Base-by-base conservation (phyloP, 495 filamentous ascomycete species). In the Sphaerosporella brunnea region DNA sequence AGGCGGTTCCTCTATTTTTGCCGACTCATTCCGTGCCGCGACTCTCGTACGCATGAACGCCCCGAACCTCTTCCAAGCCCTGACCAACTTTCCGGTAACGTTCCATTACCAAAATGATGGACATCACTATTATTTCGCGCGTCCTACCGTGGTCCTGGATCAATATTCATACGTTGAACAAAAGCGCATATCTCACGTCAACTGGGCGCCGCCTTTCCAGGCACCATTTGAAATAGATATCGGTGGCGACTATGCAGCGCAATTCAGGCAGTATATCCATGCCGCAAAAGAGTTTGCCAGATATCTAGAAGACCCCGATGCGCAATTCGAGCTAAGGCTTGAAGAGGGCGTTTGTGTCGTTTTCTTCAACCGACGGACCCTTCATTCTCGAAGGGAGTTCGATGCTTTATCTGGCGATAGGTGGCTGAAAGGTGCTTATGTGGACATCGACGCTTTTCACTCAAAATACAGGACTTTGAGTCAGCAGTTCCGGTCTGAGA, bases 391-490 rank as follows among this genome's bases (percentile, higher is more conserved):
- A 20, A 67, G 66, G 7, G 68, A 73, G 32, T 96, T 94, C 64
- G 70, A 80, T 52, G 65, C 72, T 5, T 34, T 47, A 0, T 69
- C 69, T 0, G 77, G 76, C 3, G 70, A 74, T 41, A 65, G 86
- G 39, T 93, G 84, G 84, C 62, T 94, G 18, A 84, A 82, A 58
- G 88, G 87, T 2, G 68, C 82, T 0, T 95, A 94, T 66, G 66
- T 95, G 8, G 75, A 84, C 41, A 64, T 71, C 2, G 82, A 93
- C 65, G 73, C 72, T 1, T 74, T 77, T 36, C 46, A 61, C 41
- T 78, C 73, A 16, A 66, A 64, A 48, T 65, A 75, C 44, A 59
- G 67, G 36, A 65, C 72, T 1, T 45, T 70, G 26, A 43, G 51
- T 18, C 51, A 63, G 46, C 23, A 19, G 35, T 18, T 37, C 35